Percentiles rank a stretch among this genome's conserved stretches.
Evolutionary conservation across 352 stramenopile species (phyloP).

Genomic region (Phytophthora crassamura): DNA sequence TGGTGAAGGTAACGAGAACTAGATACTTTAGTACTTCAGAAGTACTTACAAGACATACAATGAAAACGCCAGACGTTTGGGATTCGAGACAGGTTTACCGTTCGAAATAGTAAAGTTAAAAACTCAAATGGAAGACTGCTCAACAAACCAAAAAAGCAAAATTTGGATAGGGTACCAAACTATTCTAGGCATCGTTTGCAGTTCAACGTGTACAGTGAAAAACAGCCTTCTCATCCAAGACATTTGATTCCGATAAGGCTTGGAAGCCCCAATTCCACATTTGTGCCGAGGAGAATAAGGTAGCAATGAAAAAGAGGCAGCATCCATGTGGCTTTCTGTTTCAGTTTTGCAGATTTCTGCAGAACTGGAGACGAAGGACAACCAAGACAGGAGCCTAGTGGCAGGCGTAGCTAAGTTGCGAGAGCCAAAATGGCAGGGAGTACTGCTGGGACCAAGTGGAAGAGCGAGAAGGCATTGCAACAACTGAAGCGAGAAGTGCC

Average conservation of each 20-base stretch:
- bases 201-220: background rate
- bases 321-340: conserved; percentile 1
- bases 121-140: too few species aligned
- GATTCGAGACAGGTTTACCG: too few species aligned
- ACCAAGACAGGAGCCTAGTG: conserved; percentile 12
- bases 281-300: conserved; percentile 17
- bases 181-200: background rate
- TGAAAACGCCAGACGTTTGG: too few species aligned
- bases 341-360: background rate
- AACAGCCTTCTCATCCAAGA: background rate
- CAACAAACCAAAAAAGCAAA: too few species aligned
- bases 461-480: conserved; percentile 47
- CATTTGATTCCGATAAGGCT: conserved; percentile 26
- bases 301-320: conserved; percentile 1
- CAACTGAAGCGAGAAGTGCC: conserved; percentile 48
- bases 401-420: background rate
- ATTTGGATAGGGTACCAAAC: background rate
- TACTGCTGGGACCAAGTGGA: conserved; percentile 39
- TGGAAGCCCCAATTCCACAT: conserved; percentile 9
- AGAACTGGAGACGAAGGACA: conserved; percentile 6
- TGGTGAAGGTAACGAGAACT: too few species aligned
- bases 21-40: too few species aligned
- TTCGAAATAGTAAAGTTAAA: too few species aligned
- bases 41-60: too few species aligned
- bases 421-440: conserved; percentile 36